These are phyloP conservation scores for Colletotrichum simmondsii DNA, from an alignment of 2,329 filamentous ascomycete species.

Conservation along the genomic window DNA sequence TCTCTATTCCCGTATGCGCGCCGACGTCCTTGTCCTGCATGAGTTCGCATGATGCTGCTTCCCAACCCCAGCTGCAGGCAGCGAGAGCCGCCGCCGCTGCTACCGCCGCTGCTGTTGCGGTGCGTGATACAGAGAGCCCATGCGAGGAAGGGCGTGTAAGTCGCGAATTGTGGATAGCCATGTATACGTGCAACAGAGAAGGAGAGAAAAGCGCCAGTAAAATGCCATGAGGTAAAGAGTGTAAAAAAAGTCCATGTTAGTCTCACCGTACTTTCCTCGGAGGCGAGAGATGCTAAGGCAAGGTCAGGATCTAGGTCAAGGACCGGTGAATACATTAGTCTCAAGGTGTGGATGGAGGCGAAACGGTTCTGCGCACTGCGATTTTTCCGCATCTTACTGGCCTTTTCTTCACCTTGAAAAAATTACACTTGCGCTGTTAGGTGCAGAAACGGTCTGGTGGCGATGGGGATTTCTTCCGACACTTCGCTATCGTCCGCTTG, in stretches of 20 bases:
- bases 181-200: neutral
- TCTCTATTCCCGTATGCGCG: neutral
- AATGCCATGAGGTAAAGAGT: neutral
- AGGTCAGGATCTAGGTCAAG: neutral
- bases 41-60: neutral
- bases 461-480: neutral
- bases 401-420: neutral
- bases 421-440: neutral
- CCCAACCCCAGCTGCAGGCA: no score
- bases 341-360: neutral
- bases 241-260: neutral
- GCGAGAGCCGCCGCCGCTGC: neutral
- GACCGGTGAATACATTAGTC: neutral
- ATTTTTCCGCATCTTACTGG: neutral
- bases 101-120: neutral
- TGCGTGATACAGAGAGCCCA: neutral
- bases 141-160: neutral
- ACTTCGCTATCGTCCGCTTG: neutral
- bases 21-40: neutral
- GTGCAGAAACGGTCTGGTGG: neutral
- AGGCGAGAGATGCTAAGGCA: neutral
- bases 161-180: neutral
- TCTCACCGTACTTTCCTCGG: neutral
- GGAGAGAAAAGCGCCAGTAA: neutral
- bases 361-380: neutral